Evolutionary conservation across 768 basidiomycete genomes (phyloP), one percentile per base, ranked within the genome.

Genomic region (Boletus bicolor): DNA sequence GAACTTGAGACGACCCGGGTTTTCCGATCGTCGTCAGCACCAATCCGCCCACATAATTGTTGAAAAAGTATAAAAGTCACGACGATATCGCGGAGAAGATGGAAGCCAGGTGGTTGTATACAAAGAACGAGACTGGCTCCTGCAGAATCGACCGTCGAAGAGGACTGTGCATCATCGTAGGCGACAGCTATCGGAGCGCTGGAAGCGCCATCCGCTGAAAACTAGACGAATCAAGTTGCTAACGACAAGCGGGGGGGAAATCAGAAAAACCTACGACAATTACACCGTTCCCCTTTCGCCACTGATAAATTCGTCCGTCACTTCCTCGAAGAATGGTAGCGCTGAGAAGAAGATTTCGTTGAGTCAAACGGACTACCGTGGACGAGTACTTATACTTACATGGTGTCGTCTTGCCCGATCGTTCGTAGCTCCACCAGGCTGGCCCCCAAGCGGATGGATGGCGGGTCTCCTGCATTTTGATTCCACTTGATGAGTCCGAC

Each of bases 401-500:
- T 37, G 12, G 17, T 8, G 17, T 50, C 26, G 1, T 38, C 34
- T 50, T 11, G 32, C 10, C 14, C n/a, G 7, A 41, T 26, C 32
- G 12, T 53, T 9, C 1, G 38, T 34, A 59, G 19, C 7, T 55
- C 57, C 48, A 65, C 49, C 30, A 44, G 19, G 4, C 49, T 19
- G 1, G 41, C 14, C 1, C 48, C 45, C 8, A 59, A 34, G 26
- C 30, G 55, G 26, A 64, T 37, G 4, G 30, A 48, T 0, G 61
- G 58, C 1, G 15, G 3, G 4, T 34, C 32, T 7, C 44, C 56
- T 17, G 37, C 15, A 5, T 42, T 35, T 35, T 46, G 30, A 41
- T 56, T 63, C 64, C 64, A 60, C 10, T 56, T 61, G 60, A 65
- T 58, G 11, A 57, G 44, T 5, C 61, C 64, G 3, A 57, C 46